phyloP scores from a whole-genome alignment of 805 yeast species.

The Starmera amethionina region DNA sequence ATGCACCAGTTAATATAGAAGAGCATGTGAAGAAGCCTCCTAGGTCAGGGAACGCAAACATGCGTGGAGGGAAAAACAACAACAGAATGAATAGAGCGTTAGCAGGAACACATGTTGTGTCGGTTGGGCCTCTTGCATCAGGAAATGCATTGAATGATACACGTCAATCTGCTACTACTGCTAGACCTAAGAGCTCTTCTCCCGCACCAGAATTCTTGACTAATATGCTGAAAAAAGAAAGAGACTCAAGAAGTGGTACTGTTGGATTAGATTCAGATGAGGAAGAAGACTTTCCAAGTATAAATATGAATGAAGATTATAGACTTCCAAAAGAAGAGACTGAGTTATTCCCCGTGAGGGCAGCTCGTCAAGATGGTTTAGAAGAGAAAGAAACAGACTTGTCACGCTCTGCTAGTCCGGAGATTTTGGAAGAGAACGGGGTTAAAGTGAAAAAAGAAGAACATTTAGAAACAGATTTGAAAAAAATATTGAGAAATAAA shows the following conservation, averaged over 20 bases:
- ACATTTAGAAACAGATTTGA: conserved; percentile 8
- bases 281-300: conserved; percentile 31
- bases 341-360: conserved; percentile 61
- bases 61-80: conserved; percentile 16
- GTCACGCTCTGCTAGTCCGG: conserved; percentile 14
- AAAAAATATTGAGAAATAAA: conserved; percentile 12
- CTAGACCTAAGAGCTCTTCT: conserved; percentile 9
- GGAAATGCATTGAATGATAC: conserved; percentile 30
- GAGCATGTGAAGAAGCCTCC: conserved; percentile 4
- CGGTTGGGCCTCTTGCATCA: conserved; percentile 65
- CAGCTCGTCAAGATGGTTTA: conserved; percentile 40
- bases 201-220: conserved; percentile 34
- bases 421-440: conserved; percentile 20
- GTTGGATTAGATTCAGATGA: conserved; percentile 27
- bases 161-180: conserved; percentile 14
- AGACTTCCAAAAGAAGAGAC: conserved; percentile 37
- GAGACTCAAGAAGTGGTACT: conserved; percentile 10
- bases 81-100: conserved; percentile 17
- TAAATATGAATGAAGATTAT: conserved; percentile 58
- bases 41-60: conserved; percentile 3
- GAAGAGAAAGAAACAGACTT: conserved; percentile 35
- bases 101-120: conserved; percentile 49
- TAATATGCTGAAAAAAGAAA: conserved; percentile 21
- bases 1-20: conserved; percentile 38
- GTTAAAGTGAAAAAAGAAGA: conserved; percentile 13